Evolutionary conservation across 2,329 filamentous ascomycete genomes (phyloP), one percentile per base, ranked within the genome.

Genomic region (Clarireedia homoeocarpa): DNA sequence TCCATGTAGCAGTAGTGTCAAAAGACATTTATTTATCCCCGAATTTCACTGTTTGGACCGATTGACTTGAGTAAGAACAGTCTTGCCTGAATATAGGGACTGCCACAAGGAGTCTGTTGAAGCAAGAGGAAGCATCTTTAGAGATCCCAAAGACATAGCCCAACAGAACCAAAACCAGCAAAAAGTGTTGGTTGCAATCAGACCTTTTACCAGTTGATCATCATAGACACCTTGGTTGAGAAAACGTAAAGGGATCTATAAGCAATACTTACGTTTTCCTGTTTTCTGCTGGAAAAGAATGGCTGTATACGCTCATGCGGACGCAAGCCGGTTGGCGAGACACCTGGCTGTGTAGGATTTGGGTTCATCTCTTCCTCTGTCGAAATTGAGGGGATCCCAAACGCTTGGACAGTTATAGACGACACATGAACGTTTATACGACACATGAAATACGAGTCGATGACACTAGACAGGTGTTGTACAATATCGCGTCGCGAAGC

Each of bases 191-290:
- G 67, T 66, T 70, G 73, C 71, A 71, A 76, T 84, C 79, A 73
- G 80, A 80, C 81, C 81, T 83, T 84, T 84, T 84, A 83, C 81
- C 81, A 81, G 66, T 71, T 67, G 59, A 67, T 76, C 79, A 83
- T 83, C 81, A 79, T 75, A 56, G 71, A 67, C 64, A 60, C 55
- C 15, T 47, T 46, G 10, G 17, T 26, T 34, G 15, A 27, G 51
- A 14, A 34, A 50, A 34, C 50, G 9, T 39, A 49, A 44, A 42
- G 15, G 24, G 46, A 23, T 26, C 36, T 26, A 39, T 26, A 9
- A 51, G 17, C 38, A 36, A 14, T 52, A 63, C 60, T 54, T 58
- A 58, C 27, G 24, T 24, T 30, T 30, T n/a, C 46, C 36, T 54
- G 48, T 15, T 17, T 51, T 51, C 12, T 36, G 14, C 10, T 36